These are phyloP conservation scores for Fistulinella prunicolor DNA, from an alignment of 768 basidiomycete species.

Conservation along the genomic window DNA sequence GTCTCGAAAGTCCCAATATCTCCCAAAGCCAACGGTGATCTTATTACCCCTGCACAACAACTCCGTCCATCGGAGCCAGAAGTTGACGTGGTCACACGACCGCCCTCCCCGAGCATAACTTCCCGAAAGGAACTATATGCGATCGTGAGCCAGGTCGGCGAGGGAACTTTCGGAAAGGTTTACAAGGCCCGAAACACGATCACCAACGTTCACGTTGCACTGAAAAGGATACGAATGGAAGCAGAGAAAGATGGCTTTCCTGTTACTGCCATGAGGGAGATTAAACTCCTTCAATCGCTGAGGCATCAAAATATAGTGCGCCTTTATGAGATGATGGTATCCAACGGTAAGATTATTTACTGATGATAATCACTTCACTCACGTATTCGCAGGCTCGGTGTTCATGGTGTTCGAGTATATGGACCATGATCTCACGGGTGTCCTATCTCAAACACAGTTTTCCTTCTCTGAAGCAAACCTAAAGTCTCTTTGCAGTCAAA, in stretches of 20 bases:
- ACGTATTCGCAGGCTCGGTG: constrained; percentile 65
- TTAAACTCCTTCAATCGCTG: constrained; percentile 92
- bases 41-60: constrained; percentile 19
- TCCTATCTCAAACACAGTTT: constrained; percentile 89
- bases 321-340: constrained; percentile 98
- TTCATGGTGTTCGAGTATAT: constrained; percentile 99
- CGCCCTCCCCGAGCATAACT: constrained; percentile 26
- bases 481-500: constrained; percentile 94
- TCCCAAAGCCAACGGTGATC: constrained; percentile 26
- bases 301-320: constrained; percentile 86
- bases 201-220: constrained; percentile 75
- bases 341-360: constrained; percentile 62
- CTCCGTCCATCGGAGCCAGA: constrained; percentile 23
- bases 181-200: constrained; percentile 89
- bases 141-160: constrained; percentile 91
- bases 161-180: constrained; percentile 98
- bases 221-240: constrained; percentile 98
- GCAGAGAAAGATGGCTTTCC: constrained; percentile 97
- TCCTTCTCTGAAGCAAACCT: constrained; percentile 82
- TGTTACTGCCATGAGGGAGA: constrained; percentile 98
- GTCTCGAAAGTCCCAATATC: constrained; percentile 18
- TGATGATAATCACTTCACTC: background rate
- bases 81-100: constrained; percentile 23
- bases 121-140: constrained; percentile 66
- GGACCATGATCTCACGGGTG: constrained; percentile 96